These are phyloP conservation scores for Cyberlindnera mycetangii DNA, from an alignment of 805 yeast genomes.

Conservation along the genomic window DNA sequence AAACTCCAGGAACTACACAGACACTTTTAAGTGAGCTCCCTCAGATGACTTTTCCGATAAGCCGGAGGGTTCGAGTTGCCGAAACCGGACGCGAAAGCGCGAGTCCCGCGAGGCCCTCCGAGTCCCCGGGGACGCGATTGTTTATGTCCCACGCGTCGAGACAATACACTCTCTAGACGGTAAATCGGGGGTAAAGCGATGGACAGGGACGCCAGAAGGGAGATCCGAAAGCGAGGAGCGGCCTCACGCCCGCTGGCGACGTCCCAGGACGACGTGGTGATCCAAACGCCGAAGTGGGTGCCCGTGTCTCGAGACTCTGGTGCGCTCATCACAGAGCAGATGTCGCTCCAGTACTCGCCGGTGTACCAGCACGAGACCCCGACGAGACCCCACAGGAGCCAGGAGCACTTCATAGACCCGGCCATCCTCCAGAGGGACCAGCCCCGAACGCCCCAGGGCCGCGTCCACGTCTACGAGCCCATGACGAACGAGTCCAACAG, in stretches of 20 bases:
- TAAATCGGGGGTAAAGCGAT: slow-evolving; percentile 6
- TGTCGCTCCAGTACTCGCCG: slow-evolving; percentile 14
- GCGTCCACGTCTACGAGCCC: slow-evolving; percentile 8
- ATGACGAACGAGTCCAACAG: slow-evolving; percentile 9
- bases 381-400: background rate
- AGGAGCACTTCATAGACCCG: slow-evolving; percentile 3
- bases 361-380: background rate
- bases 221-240: slow-evolving; percentile 20
- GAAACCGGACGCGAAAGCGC: slow-evolving; percentile 4
- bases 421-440: background rate
- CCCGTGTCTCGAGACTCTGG: slow-evolving; percentile 21
- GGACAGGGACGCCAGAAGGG: slow-evolving; percentile 20
- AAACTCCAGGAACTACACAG: too few species aligned
- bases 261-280: slow-evolving; percentile 6
- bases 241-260: slow-evolving; percentile 12
- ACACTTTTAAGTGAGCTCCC: background rate
- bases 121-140: background rate
- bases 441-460: slow-evolving; percentile 6
- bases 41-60: background rate
- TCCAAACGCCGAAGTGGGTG: slow-evolving; percentile 16
- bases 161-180: too few species aligned
- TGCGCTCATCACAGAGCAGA: slow-evolving; percentile 21
- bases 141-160: background rate
- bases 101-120: too few species aligned
- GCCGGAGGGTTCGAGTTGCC: slow-evolving; percentile 14